Conservation (phyloP, 768 basidiomycete species). For the Xerocomellus amylosporus region DNA sequence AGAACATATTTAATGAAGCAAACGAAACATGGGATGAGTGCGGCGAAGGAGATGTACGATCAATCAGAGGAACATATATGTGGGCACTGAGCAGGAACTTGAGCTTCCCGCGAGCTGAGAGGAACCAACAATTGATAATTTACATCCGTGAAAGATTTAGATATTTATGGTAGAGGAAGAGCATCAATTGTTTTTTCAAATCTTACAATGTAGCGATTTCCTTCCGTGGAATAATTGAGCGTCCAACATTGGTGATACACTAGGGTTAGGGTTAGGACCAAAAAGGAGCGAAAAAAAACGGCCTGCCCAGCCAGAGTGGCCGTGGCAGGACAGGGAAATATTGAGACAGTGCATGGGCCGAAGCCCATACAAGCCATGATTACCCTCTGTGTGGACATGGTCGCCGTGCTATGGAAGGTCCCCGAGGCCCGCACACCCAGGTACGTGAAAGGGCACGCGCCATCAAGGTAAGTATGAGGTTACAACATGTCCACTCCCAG, state of each 20-base stretch:
- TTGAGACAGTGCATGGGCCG: constrained; percentile 71
- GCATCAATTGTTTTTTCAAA: too few species aligned
- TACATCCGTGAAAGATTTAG: too few species aligned
- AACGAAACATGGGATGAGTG: too few species aligned
- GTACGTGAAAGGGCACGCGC: neutral
- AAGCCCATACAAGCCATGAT: constrained; percentile 61
- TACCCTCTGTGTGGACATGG: constrained; percentile 62
- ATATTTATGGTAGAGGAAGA: too few species aligned
- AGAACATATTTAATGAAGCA: too few species aligned
- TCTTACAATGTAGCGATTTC: neutral
- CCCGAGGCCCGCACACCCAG: constrained; percentile 51
- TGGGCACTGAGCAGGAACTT: too few species aligned
- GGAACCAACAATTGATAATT: too few species aligned
- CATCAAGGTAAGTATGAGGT: constrained; percentile 39
- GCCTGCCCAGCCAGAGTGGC: constrained; percentile 53
- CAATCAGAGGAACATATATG: too few species aligned
- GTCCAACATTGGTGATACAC: neutral
- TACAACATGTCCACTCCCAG: accelerated
- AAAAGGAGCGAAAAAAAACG: constrained; percentile 35
- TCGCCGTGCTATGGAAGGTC: constrained; percentile 68
- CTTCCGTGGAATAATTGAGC: too few species aligned
- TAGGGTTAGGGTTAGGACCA: constrained; percentile 48
- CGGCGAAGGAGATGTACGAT: too few species aligned
- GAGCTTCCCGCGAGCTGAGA: too few species aligned
- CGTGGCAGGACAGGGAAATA: constrained; percentile 68